These are phyloP conservation scores for Lachancea mirantina DNA, from an alignment of 805 yeast genomes.

Conservation along the genomic window DNA sequence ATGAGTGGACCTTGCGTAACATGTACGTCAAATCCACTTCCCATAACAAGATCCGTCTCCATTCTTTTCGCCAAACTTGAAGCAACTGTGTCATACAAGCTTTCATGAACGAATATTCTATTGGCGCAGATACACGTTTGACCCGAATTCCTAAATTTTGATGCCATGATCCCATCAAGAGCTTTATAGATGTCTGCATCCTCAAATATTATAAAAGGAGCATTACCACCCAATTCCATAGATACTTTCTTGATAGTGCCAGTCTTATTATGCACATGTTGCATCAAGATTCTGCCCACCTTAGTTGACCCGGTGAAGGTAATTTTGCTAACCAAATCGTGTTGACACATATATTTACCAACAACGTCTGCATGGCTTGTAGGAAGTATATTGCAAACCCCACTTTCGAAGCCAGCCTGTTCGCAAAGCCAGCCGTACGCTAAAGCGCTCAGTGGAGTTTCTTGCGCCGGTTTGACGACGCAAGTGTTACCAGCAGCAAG, in stretches of 20 bases:
- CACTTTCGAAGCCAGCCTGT: conserved; percentile 66
- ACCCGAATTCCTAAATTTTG: conserved; percentile 56
- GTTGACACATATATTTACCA: conserved; percentile 53
- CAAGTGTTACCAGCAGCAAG: conserved; percentile 74
- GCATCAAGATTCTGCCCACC: conserved; percentile 54
- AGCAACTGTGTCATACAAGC: conserved; percentile 57
- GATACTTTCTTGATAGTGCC: conserved; percentile 53
- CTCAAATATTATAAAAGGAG: conserved; percentile 54
- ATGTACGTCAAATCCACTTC: conserved; percentile 52
- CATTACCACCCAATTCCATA: conserved; percentile 62
- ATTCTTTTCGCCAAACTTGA: conserved; percentile 42
- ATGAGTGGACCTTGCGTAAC: conserved; percentile 74
- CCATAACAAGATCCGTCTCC: conserved; percentile 40
- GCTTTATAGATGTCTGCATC: conserved; percentile 55
- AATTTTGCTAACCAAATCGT: conserved; percentile 48
- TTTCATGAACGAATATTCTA: conserved; percentile 55
- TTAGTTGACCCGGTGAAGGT: conserved; percentile 61
- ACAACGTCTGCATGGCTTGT: conserved; percentile 35
- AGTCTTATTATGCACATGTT: conserved; percentile 52
- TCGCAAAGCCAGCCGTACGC: conserved; percentile 56
- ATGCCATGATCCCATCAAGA: conserved; percentile 43
- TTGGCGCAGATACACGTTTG: conserved; percentile 64
- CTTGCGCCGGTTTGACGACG: conserved; percentile 70
- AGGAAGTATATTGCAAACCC: conserved; percentile 58
- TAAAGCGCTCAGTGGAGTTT: conserved; percentile 67